Evolutionary conservation across 2,329 filamentous ascomycete genomes (phyloP).

Genomic region (Xylaria polymorpha): DNA sequence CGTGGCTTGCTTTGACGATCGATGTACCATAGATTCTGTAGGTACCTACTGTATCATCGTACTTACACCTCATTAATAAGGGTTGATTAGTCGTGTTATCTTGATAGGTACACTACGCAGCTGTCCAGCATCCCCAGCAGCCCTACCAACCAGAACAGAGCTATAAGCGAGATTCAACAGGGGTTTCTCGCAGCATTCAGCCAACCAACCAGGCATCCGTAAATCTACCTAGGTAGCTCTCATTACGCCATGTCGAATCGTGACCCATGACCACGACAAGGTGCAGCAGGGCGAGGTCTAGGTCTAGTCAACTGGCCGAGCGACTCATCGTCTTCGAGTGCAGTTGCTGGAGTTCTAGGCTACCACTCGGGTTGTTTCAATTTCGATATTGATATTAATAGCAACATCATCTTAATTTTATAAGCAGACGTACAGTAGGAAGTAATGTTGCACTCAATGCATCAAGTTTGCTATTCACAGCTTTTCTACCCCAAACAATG

Average conservation of each 20-base stretch:
- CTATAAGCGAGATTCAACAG: constrained; percentile 26
- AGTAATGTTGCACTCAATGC: constrained; percentile 1
- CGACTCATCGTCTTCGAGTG: constrained; percentile 9
- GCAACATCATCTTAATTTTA: background rate
- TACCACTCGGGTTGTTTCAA: background rate
- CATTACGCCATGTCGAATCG: constrained; percentile 8
- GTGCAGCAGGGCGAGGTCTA: background rate
- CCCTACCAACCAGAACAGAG: constrained; percentile 21
- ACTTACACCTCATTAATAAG: background rate
- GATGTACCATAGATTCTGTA: background rate
- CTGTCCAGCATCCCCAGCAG: constrained; percentile 10
- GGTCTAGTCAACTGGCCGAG: background rate
- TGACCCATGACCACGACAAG: constrained; percentile 20
- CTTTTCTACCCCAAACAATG: constrained; percentile 6
- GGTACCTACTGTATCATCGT: background rate
- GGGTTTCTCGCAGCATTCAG: constrained; percentile 5
- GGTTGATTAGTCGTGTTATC: background rate
- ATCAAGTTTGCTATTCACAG: constrained; percentile 1
- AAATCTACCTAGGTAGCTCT: no score
- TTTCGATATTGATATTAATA: background rate
- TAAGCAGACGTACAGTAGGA: constrained; percentile 9
- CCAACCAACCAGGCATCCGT: no score
- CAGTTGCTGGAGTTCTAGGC: constrained; percentile 6
- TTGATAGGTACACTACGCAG: constrained; percentile 12
- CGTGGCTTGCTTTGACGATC: background rate